Conservation (phyloP, 169 alveolate species). For the Eimeria zaria region DNA sequence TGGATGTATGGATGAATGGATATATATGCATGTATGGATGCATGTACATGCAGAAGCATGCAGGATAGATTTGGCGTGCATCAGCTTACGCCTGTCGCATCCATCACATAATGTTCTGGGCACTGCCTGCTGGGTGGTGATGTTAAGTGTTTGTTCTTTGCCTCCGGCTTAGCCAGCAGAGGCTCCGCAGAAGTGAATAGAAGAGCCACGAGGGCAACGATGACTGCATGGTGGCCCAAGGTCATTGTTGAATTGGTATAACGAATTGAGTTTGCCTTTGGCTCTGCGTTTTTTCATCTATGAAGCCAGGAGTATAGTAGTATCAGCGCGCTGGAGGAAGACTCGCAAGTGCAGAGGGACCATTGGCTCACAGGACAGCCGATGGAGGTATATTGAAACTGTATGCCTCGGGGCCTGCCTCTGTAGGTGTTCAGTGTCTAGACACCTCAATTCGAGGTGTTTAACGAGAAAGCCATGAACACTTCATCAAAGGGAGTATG, state of each 20-base stretch:
- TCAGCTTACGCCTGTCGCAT: slow-evolving; percentile 45
- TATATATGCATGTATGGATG: no score
- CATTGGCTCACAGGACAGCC: slow-evolving; percentile 2
- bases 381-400: neutral
- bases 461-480: neutral
- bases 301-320: neutral
- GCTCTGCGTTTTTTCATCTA: no score
- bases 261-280: neutral
- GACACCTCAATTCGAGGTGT: neutral
- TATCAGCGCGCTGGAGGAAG: neutral
- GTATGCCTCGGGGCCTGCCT: neutral
- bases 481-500: neutral
- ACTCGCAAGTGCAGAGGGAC: neutral
- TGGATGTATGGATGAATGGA: no score
- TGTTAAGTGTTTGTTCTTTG: neutral
- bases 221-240: neutral
- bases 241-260: neutral
- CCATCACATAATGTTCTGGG: slow-evolving; percentile 57
- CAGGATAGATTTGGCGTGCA: no score
- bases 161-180: slow-evolving; percentile 6
- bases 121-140: neutral
- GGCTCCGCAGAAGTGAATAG: neutral
- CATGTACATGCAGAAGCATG: no score
- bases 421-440: neutral
- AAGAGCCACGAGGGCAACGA: slow-evolving; percentile 47